These are phyloP conservation scores for Tremellales sp. DNA, from an alignment of 1,284 basidiomycete species.

Conservation along the genomic window DNA sequence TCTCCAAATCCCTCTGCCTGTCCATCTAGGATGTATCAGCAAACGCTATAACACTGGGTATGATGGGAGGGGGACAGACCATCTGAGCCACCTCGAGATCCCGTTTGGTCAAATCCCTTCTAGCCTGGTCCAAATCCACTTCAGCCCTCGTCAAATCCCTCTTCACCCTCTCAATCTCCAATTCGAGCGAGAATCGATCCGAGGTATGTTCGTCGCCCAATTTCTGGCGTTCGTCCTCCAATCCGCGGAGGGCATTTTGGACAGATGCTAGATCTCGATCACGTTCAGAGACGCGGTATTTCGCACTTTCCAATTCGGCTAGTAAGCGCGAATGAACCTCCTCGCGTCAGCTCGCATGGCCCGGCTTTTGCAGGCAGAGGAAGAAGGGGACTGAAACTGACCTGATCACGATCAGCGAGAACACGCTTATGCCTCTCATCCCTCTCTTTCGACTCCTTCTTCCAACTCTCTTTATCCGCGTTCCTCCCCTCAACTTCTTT, in stretches of 20 bases:
- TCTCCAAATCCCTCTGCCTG: slow-evolving; percentile 71
- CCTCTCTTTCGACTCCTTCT: slow-evolving; percentile 48
- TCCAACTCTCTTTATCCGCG: slow-evolving; percentile 39
- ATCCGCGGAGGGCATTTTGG: slow-evolving; percentile 63
- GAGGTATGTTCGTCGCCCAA: slow-evolving; percentile 75
- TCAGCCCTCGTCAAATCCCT: slow-evolving; percentile 78
- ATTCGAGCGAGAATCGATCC: slow-evolving; percentile 78
- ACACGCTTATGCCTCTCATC: slow-evolving; percentile 45
- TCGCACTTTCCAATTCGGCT: slow-evolving; percentile 45
- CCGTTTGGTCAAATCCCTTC: slow-evolving; percentile 66
- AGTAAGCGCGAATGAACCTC: slow-evolving; percentile 39
- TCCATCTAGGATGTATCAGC: slow-evolving; percentile 52
- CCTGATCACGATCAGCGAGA: slow-evolving; percentile 48
- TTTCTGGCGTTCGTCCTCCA: slow-evolving; percentile 56
- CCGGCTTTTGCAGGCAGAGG: neutral
- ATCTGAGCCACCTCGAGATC: slow-evolving; percentile 67
- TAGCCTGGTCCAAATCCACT: slow-evolving; percentile 68
- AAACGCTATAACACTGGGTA: neutral
- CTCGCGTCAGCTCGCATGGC: slow-evolving; percentile 7
- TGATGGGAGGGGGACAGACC: slow-evolving; percentile 32
- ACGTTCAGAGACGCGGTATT: slow-evolving; percentile 47
- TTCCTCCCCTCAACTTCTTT: slow-evolving; percentile 48
- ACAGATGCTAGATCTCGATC: slow-evolving; percentile 66
- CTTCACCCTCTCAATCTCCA: slow-evolving; percentile 83
- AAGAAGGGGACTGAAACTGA: slow-evolving; percentile 8